These are phyloP conservation scores for Triticum urartu DNA, from an alignment of 176 grass and related monocot genomes.

Conservation along the genomic window DNA sequence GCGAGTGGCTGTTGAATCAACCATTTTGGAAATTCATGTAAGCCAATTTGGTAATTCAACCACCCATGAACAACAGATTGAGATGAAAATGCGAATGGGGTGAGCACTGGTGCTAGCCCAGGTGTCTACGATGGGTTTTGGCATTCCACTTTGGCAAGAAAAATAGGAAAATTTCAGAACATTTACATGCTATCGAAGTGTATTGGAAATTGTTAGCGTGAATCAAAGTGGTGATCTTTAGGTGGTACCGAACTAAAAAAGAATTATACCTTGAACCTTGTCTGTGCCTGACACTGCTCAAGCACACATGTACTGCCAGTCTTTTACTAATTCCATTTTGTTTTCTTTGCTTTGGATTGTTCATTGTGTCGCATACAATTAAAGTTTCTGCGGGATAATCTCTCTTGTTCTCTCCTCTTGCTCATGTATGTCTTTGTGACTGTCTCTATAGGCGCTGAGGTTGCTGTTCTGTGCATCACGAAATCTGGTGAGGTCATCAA, in stretches of 20 bases:
- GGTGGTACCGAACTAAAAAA: background rate
- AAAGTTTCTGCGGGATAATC: background rate
- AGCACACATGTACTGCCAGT: background rate
- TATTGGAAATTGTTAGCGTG: background rate
- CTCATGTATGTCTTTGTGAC: background rate
- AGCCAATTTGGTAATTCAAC: too few species aligned
- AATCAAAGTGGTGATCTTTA: background rate
- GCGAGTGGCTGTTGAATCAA: too few species aligned
- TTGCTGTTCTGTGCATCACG: slow-evolving; percentile 85
- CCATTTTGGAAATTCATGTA: too few species aligned
- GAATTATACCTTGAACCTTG: background rate
- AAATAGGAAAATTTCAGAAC: background rate
- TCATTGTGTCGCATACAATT: background rate
- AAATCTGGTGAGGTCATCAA: slow-evolving; percentile 90
- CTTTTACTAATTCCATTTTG: background rate
- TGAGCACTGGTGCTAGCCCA: too few species aligned
- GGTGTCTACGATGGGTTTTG: background rate
- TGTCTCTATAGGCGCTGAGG: slow-evolving; percentile 58
- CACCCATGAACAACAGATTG: too few species aligned
- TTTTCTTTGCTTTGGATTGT: slow-evolving; percentile 8
- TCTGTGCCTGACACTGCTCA: background rate
- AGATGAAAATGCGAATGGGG: too few species aligned
- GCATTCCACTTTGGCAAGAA: background rate
- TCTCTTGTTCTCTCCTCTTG: background rate
- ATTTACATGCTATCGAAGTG: background rate